Percentiles rank a stretch among this genome's conserved stretches.
phyloP scores from a whole-genome alignment of 164 flowering plant genomes.

The grape (Vitis vinifera) region ASM3070453v1 NC_081819.1:19178501-19179000 shows the following conservation, averaged over 20 bases:
- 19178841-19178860: slow-evolving; percentile 40
- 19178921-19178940: slow-evolving; percentile 80
- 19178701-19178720: slow-evolving; percentile 67
- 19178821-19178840: slow-evolving; percentile 72
- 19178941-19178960: slow-evolving; percentile 71
- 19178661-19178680: slow-evolving; percentile 71
- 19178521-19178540: slow-evolving; percentile 73
- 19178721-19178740: slow-evolving; percentile 62
- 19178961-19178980: slow-evolving; percentile 59
- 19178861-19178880: slow-evolving; percentile 64
- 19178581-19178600: slow-evolving; percentile 61
- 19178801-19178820: slow-evolving; percentile 65
- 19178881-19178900: slow-evolving; percentile 45
- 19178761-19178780: slow-evolving; percentile 67
- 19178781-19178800: slow-evolving; percentile 48
- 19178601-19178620: slow-evolving; percentile 83
- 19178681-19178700: slow-evolving; percentile 25
- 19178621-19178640: slow-evolving; percentile 55
- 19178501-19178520: slow-evolving; percentile 81
- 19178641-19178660: slow-evolving; percentile 46
- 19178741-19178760: slow-evolving; percentile 60
- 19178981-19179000: slow-evolving; percentile 51
- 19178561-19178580: slow-evolving; percentile 63
- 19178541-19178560: slow-evolving; percentile 29
- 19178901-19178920: slow-evolving; percentile 72